Conservation (phyloP, 345 rosid species). For the Melastoma malabathricum region DNA sequence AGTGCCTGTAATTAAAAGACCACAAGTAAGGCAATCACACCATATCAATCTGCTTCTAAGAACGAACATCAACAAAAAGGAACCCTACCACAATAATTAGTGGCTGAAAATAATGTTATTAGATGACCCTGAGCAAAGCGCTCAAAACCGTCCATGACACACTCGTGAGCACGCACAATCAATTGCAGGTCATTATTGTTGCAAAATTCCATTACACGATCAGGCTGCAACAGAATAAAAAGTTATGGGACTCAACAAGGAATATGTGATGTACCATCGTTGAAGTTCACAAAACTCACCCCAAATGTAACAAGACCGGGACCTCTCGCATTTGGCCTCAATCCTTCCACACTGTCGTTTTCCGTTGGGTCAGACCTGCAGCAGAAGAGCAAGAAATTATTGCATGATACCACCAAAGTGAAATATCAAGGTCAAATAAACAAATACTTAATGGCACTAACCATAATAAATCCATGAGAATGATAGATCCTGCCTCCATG, state of each 20-base stretch:
- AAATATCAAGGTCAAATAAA: background rate
- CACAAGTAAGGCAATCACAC: slow-evolving; percentile 1
- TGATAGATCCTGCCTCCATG: slow-evolving; percentile 94
- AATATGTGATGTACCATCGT: slow-evolving; percentile 1
- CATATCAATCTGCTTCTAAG: background rate
- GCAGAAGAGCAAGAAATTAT: slow-evolving; percentile 4
- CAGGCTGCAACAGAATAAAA: slow-evolving; percentile 50
- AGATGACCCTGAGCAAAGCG: slow-evolving; percentile 97
- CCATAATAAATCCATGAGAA: slow-evolving; percentile 97
- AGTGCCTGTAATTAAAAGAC: slow-evolving; percentile 44
- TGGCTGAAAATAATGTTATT: slow-evolving; percentile 91
- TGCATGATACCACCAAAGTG: background rate
- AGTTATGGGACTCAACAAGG: background rate
- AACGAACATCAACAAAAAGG: background rate
- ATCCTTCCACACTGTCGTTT: slow-evolving; percentile 97
- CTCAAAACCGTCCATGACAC: slow-evolving; percentile 99
- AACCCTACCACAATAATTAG: slow-evolving; percentile 81
- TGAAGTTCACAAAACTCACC: slow-evolving; percentile 31
- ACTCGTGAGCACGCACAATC: slow-evolving; percentile 96
- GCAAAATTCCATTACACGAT: slow-evolving; percentile 98
- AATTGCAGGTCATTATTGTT: slow-evolving; percentile 94
- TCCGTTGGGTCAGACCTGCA: slow-evolving; percentile 98
- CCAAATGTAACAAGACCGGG: slow-evolving; percentile 98
- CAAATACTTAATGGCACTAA: slow-evolving; percentile 17
- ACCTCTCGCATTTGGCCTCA: slow-evolving; percentile 98